Evolutionary conservation across 805 yeast species (phyloP), one percentile per base, ranked within the genome.

Genomic region (Candida vaughaniae): DNA sequence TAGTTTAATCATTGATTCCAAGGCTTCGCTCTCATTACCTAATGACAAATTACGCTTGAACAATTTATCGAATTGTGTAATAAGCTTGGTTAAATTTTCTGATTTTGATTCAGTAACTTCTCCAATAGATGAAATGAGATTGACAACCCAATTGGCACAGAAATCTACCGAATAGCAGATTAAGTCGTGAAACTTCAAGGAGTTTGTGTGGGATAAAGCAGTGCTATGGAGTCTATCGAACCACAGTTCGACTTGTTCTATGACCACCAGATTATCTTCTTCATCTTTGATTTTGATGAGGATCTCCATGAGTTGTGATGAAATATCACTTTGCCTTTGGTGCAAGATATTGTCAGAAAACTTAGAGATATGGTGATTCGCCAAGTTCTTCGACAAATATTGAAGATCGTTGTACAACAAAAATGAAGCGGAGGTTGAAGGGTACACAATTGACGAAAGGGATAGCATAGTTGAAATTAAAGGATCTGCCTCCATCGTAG

Each of bases 81-180:
- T 53, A 19, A 64, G 43, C 8, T 47, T 45, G 3, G 65, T 52
- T 18, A 63, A 47, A 39, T 55, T 62, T 9, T 47, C 52, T 1
- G 69, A 61, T 32, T 55, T 68, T 16, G 45, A 47, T 42, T 67
- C 72, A 5, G 66, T 54, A 22, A 68, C 65, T 31, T 64, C 71
- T 10, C 37, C 43, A 22, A 55, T 42, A 6, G 44, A 32, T 9
- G 60, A 29, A 8, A 66, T 51, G 6, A 55, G 41, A 11, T 53
- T 50, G 6, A 59, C 47, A 11, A 61, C 36, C 52, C 63, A 56
- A 31, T 46, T 52, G 41, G 59, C 58, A 22, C 57, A 46, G 34
- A 56, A 55, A 15, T 64, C 58, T 27, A 64, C 53, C 14, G 53
- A 36, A 20, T 51, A 51, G 8, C 49, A 29, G 7, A 64, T 36